Conservation (phyloP, 202 grass and related monocot species). For the Zoysia matrella region DNA sequence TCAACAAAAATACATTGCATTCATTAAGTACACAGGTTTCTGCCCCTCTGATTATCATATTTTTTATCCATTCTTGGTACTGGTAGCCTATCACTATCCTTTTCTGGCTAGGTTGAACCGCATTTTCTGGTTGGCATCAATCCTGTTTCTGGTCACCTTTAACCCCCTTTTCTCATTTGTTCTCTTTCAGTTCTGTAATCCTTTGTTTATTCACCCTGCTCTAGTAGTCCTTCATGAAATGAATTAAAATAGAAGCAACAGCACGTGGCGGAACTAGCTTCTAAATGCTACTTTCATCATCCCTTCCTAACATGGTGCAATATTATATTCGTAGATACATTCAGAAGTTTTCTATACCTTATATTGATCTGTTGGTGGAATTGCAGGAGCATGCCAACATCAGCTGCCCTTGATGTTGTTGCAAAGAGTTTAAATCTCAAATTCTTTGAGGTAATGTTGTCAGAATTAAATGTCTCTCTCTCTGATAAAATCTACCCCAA, state of each 20-base stretch:
- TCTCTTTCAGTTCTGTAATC: neutral
- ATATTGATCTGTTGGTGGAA: constrained; percentile 46
- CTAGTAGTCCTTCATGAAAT: neutral
- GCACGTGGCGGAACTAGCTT: neutral
- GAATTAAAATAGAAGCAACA: neutral
- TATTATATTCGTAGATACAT: neutral
- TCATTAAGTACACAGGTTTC: neutral
- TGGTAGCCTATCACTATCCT: neutral
- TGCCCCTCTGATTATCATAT: neutral
- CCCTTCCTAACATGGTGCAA: neutral
- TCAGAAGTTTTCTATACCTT: neutral
- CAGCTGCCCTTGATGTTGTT: constrained; percentile 98
- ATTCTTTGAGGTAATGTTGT: constrained; percentile 89
- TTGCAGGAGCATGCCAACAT: constrained; percentile 99
- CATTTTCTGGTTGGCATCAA: no score
- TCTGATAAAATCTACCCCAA: neutral
- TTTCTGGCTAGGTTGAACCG: neutral
- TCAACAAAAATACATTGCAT: neutral
- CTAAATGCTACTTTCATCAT: neutral
- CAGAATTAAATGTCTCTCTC: neutral
- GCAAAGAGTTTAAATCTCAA: constrained; percentile 91
- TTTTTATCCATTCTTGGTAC: neutral
- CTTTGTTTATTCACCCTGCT: neutral
- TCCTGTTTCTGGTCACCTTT: no score
- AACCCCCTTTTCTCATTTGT: neutral